Base-by-base conservation (phyloP, 345 rosid species). In the Ceriops tagal region DNA sequence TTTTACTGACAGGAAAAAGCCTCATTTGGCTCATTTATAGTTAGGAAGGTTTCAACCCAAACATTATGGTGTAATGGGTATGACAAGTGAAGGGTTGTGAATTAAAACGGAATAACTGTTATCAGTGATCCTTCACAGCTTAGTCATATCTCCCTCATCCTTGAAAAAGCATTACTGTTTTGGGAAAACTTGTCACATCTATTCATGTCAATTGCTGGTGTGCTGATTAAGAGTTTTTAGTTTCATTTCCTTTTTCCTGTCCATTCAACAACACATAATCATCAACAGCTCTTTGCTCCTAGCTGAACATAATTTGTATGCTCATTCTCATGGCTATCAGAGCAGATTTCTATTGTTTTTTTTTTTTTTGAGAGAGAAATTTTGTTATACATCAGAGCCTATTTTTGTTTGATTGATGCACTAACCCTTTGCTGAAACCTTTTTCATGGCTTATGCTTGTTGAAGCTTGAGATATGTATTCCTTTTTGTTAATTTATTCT, bases 381-480 rank as follows among this genome's bases (percentile, higher is more conserved):
- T 26, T 6, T 7, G 16, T 43, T 37, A 52, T 69, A 31, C 22
- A 19, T 8, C 56, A 22, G 3, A 61, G 21, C 34, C 24, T 61
- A 30, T 27, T 49, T 27, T 69, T 22, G 6, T 32, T 52, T 49
- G 32, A 60, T 4, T 46, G 26, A 62, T 37, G 15, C 16, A 22
- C 27, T 16, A 20, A 8, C 9, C 2, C 24, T n/a, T 61, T 31
- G 18, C 10, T 1, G 15, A 27, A 21, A 55, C 24, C 20, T 20
- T 55, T 58, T 13, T 5, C 21, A 0, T 68, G 49, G 53, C 8
- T 11, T 39, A 60, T 63, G 24, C 43, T 15, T 71, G 28, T 56
- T 71, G 70, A 49, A 39, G 24, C 51, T 70, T 35, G 24, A 30
- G 68, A 62, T 73, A 55, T 51, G 28, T 39, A 60, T 16, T 49